phyloP scores from a whole-genome alignment of 1,284 basidiomycete genomes.

The Meripilus lineatus region DNA sequence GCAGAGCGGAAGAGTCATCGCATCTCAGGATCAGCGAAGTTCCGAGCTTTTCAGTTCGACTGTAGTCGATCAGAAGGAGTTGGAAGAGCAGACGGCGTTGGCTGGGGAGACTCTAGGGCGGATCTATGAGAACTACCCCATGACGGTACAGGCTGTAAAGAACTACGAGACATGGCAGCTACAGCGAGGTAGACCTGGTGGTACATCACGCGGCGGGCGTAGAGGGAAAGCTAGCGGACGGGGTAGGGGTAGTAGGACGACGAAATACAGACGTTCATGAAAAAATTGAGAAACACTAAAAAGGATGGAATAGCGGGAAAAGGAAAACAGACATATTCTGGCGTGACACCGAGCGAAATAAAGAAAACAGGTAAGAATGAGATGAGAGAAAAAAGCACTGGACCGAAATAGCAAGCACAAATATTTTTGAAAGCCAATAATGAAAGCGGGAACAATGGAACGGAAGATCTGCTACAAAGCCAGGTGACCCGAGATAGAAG shows the following conservation, averaged over 20 bases:
- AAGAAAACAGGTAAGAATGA: not conserved
- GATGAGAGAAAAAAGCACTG: not conserved
- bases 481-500: not conserved
- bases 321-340: constrained; percentile 11
- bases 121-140: constrained; percentile 46
- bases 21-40: constrained; percentile 32
- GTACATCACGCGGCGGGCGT: not conserved
- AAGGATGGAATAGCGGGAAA: too few relatives aligned
- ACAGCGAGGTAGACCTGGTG: not conserved
- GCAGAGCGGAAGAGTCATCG: constrained; percentile 43
- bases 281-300: constrained; percentile 14
- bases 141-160: constrained; percentile 39
- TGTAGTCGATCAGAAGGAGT: constrained; percentile 20
- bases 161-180: constrained; percentile 23
- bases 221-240: not conserved
- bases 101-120: constrained; percentile 37
- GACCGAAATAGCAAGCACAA: too few relatives aligned
- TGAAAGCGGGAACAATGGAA: not conserved
- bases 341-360: not conserved
- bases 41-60: not conserved
- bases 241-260: not conserved
- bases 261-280: constrained; percentile 10
- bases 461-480: too few relatives aligned
- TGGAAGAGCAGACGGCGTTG: constrained; percentile 22
- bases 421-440: constrained; percentile 1